Base-by-base conservation (phyloP, 2,329 filamentous ascomycete species). In the Microsporum audouinii region DNA sequence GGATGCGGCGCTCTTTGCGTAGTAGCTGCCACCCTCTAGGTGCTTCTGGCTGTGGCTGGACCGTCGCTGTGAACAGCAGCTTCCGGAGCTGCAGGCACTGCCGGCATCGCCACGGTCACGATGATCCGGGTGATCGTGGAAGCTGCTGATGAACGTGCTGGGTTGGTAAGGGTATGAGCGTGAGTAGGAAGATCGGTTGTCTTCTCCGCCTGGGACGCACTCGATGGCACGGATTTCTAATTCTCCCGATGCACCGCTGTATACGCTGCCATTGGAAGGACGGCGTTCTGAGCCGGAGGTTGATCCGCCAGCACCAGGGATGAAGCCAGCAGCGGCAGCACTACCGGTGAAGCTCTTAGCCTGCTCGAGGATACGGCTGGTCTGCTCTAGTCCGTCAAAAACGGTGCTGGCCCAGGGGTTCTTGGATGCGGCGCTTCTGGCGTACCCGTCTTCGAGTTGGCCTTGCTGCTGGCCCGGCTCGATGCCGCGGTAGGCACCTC, bases 131-230 rank as follows among this genome's bases (percentile, higher is more conserved):
- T 57, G 61, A 5, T 64, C 73, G 34, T 68, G 69, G 65, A 73
- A 76, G 63, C 71, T 75, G 70, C 73, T 76, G 67, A 76, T 75
- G 61, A 76, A 71, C 5, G 74, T 75, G 63, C 72, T 73, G 53
- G 72, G 70, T 58, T 71, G 69, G 63, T 67, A 70, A 2, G 69
- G 68, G 47, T 67, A 66, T n/a, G 34, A 5, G 34, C 58, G 58
- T n/a, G 43, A 39, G 41, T 60, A 60, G 5, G 23, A 27, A n/a
- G 58, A 53, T 39, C 55, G n/a, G 12, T 57, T 59, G 43, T 63
- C 60, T 41, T 64, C 58, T 62, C 67, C 64, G 10, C 66, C 61
- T 2, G 71, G 70, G 10, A 70, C 68, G 57, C 73, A 75, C 60
- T 76, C 74, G 62, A 76, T 76, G 58, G 74, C 72, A 6, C 74